phyloP scores from a whole-genome alignment of 2,329 filamentous ascomycete species.

The Aspergillus felis region DNA sequence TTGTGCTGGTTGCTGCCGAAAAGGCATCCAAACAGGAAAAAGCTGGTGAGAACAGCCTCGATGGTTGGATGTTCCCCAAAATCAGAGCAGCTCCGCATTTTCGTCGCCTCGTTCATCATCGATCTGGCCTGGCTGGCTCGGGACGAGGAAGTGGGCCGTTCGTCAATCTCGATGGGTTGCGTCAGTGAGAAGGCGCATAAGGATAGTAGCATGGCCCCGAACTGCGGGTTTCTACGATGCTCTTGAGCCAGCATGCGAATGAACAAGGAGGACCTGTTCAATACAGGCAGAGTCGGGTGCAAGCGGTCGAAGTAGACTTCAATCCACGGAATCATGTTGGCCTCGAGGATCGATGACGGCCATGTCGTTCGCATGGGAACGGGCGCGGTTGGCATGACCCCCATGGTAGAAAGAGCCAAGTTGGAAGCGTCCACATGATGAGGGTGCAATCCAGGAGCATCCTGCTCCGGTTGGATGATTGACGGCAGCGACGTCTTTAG shows the following conservation, averaged over 20 bases:
- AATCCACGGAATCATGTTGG: slow-evolving; percentile 40
- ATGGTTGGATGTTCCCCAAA: slow-evolving; percentile 41
- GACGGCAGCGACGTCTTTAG: slow-evolving; percentile 33
- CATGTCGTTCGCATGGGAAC: slow-evolving; percentile 28
- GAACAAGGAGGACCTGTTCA: slow-evolving; percentile 40
- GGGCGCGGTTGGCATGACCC: slow-evolving; percentile 16
- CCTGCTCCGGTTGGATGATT: slow-evolving; percentile 24
- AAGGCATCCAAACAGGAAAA: slow-evolving; percentile 70
- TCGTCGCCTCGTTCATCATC: slow-evolving; percentile 42
- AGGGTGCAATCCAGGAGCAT: slow-evolving; percentile 18
- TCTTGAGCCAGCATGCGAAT: slow-evolving; percentile 41
- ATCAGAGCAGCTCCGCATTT: slow-evolving; percentile 42
- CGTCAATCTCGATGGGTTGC: slow-evolving; percentile 43
- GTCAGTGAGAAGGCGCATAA: slow-evolving; percentile 44
- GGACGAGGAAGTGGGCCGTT: slow-evolving; percentile 33
- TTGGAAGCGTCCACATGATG: slow-evolving; percentile 14
- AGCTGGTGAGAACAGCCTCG: slow-evolving; percentile 59
- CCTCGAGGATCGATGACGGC: slow-evolving; percentile 39
- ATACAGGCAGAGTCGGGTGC: slow-evolving; percentile 41
- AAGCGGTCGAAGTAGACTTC: slow-evolving; percentile 45
- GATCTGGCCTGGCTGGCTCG: slow-evolving; percentile 36
- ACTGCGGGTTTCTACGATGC: slow-evolving; percentile 41
- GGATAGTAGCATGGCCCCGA: slow-evolving; percentile 42
- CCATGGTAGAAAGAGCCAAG: slow-evolving; percentile 17
- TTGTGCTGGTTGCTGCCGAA: slow-evolving; percentile 70